phyloP scores from a whole-genome alignment of 768 basidiomycete genomes.

The Phaeolepiota aurea region DNA sequence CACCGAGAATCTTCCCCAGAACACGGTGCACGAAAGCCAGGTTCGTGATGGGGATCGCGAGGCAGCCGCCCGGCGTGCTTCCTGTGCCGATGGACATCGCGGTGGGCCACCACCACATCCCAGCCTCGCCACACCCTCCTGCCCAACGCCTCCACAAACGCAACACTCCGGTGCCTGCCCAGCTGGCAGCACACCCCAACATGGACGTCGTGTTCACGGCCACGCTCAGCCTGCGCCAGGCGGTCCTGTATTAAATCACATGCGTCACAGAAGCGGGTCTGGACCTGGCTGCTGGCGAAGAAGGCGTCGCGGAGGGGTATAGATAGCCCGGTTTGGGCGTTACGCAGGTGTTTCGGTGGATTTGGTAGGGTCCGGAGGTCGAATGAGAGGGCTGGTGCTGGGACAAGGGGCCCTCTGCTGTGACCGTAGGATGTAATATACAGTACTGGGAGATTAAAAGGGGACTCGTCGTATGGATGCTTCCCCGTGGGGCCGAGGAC shows the following conservation, averaged over 20 bases:
- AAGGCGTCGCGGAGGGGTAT: conserved; percentile 14
- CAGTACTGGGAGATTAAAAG: conserved; percentile 9
- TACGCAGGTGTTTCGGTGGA: conserved; percentile 17
- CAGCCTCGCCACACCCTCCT: conserved; percentile 11
- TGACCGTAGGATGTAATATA: conserved; percentile 16
- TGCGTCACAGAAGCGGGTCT: background rate
- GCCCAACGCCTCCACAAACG: conserved; percentile 17
- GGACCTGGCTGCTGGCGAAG: conserved; percentile 11
- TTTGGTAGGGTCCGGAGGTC: conserved; percentile 17
- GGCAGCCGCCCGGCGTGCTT: too few relatives aligned
- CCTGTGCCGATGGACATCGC: too few relatives aligned
- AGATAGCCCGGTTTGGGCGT: conserved; percentile 14
- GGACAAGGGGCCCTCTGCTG: conserved; percentile 12
- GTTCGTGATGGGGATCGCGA: too few relatives aligned
- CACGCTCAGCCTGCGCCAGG: conserved; percentile 7
- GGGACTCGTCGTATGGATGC: background rate
- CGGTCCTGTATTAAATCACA: conserved; percentile 2
- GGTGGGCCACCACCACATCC: conserved; percentile 12
- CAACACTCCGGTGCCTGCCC: conserved; percentile 19
- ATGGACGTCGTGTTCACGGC: conserved; percentile 6
- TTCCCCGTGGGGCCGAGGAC: too few relatives aligned
- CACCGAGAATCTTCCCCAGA: too few relatives aligned
- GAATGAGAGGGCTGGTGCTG: conserved; percentile 13
- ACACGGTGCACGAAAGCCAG: too few relatives aligned
- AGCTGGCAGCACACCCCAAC: conserved; percentile 17